Evolutionary conservation across 345 rosid genomes (phyloP).

Genomic region (Sisymbrium altissimum): DNA sequence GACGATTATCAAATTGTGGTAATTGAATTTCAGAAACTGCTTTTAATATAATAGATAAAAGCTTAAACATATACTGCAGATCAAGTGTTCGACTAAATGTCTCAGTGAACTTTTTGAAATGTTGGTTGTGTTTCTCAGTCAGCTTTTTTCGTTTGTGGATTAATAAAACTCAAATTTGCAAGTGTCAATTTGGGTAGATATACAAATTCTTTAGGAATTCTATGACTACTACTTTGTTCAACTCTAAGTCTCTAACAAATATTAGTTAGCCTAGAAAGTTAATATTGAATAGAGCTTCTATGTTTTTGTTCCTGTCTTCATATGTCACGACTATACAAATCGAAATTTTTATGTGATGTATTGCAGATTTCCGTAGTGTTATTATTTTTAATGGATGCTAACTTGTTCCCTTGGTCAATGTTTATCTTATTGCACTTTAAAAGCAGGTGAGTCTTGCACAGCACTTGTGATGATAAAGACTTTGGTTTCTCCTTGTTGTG

Average conservation of each 20-base stretch:
- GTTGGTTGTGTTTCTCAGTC: neutral
- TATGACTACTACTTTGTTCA: too few relatives aligned
- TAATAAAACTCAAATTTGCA: too few relatives aligned
- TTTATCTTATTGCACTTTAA: neutral
- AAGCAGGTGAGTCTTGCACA: conserved; percentile 22
- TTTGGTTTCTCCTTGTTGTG: conserved; percentile 27
- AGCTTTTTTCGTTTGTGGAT: too few relatives aligned
- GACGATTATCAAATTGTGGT: neutral
- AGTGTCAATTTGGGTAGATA: too few relatives aligned
- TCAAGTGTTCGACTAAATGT: neutral
- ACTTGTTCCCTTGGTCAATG: neutral
- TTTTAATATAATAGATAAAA: neutral
- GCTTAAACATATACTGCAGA: neutral
- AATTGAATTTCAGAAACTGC: neutral
- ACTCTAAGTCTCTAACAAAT: too few relatives aligned
- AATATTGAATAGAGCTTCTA: too few relatives aligned
- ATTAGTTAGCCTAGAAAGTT: too few relatives aligned
- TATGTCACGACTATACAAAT: too few relatives aligned
- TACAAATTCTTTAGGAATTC: too few relatives aligned
- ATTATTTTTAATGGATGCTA: neutral
- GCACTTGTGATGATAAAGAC: conserved; percentile 32
- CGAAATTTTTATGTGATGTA: too few relatives aligned
- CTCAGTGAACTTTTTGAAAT: neutral
- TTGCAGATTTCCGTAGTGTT: too few relatives aligned
- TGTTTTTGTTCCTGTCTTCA: too few relatives aligned